Conservation (phyloP, 2,329 filamentous ascomycete genomes). For the Epichloe hybrida region DNA sequence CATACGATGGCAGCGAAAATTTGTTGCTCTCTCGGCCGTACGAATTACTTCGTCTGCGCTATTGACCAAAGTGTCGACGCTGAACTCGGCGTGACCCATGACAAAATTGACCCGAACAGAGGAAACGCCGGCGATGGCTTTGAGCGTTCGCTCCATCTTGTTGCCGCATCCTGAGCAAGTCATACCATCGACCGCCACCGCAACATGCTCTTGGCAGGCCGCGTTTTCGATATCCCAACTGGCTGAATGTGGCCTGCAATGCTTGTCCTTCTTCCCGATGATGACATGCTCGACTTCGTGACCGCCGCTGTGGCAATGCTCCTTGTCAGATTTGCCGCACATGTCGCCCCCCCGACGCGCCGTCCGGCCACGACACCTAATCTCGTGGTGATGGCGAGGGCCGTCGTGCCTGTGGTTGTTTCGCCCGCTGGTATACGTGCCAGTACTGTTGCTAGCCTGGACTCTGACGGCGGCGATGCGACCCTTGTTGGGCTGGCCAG, state of each 20-base stretch:
- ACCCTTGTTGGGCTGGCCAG: constrained; percentile 4
- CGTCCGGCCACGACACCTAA: constrained; percentile 11
- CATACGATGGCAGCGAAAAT: constrained; percentile 16
- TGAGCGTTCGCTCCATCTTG: constrained; percentile 19
- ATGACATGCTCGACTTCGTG: constrained; percentile 4
- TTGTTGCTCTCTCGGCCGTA: constrained; percentile 14
- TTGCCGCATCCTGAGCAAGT: constrained; percentile 23
- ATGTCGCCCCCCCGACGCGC: constrained; percentile 4
- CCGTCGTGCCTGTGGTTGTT: constrained; percentile 2
- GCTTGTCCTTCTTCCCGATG: background rate
- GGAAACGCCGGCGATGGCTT: constrained; percentile 15
- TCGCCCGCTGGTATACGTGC: constrained; percentile 4
- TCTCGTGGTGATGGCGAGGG: constrained; percentile 11
- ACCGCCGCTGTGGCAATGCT: constrained; percentile 6
- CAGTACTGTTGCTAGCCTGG: background rate
- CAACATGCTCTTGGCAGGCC: constrained; percentile 13
- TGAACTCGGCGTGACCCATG: constrained; percentile 23
- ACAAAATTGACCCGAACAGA: constrained; percentile 24
- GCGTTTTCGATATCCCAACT: constrained; percentile 15
- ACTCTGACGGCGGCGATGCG: background rate
- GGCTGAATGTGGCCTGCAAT: background rate
- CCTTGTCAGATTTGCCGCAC: constrained; percentile 3
- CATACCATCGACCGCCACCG: constrained; percentile 21
- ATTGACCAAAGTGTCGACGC: constrained; percentile 12
- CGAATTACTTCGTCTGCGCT: constrained; percentile 16